These are phyloP conservation scores for Capronia epimyces DNA, from an alignment of 2,329 filamentous ascomycete genomes.

Conservation along the genomic window DNA sequence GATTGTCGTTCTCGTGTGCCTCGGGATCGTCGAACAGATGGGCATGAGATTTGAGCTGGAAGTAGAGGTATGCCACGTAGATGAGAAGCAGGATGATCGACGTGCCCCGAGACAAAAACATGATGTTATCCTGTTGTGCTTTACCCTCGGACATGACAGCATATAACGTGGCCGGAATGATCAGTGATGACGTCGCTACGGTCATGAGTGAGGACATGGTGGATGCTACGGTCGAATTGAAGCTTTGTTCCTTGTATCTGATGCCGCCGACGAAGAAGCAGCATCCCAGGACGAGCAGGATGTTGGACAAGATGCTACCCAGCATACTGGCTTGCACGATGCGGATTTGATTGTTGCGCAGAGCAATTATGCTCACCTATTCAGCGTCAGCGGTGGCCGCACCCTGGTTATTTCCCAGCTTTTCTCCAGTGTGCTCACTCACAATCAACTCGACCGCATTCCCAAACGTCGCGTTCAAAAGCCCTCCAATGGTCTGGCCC, in stretches of 20 bases:
- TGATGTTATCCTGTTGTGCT: constrained; percentile 51
- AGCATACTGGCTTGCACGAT: constrained; percentile 99
- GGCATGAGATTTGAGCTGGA: constrained; percentile 71
- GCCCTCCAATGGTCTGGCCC: constrained; percentile 56
- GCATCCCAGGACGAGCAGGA: constrained; percentile 78
- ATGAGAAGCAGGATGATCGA: constrained; percentile 68
- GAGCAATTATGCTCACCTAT: constrained; percentile 84
- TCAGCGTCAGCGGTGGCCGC: no score
- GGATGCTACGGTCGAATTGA: constrained; percentile 47
- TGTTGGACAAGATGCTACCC: constrained; percentile 89
- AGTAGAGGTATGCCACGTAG: constrained; percentile 70
- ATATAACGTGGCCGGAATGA: constrained; percentile 72
- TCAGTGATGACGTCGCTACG: constrained; percentile 68
- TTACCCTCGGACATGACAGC: constrained; percentile 50
- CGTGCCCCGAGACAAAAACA: constrained; percentile 68
- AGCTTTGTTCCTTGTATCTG: constrained; percentile 61
- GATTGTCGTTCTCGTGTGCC: constrained; percentile 31
- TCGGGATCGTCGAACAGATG: constrained; percentile 58
- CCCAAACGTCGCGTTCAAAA: constrained; percentile 63
- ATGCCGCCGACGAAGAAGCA: constrained; percentile 73
- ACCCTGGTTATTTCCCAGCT: not conserved
- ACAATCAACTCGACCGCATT: constrained; percentile 63
- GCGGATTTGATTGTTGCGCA: constrained; percentile 78
- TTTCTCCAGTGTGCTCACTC: constrained; percentile 63
- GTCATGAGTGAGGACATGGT: constrained; percentile 65